Conservation (phyloP, 306 rosid genomes). For the Dryas octopetala region DNA sequence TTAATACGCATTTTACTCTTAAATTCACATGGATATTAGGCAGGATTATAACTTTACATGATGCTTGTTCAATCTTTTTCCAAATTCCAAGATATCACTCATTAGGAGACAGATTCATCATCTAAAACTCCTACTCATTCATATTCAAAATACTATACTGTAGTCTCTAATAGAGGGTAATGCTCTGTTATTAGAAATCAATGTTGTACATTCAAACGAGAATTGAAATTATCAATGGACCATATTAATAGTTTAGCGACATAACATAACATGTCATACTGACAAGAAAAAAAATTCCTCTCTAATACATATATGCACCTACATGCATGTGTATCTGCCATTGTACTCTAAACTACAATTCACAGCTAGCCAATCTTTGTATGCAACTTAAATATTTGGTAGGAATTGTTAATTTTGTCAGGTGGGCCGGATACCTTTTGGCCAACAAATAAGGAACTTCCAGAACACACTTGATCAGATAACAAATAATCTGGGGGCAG, state of each 20-base stretch:
- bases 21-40: background rate
- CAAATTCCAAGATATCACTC: background rate
- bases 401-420: constrained; percentile 19
- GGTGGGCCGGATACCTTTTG: constrained; percentile 84
- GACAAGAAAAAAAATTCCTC: too few relatives aligned
- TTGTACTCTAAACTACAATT: background rate
- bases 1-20: background rate
- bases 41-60: background rate
- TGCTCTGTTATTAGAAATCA: too few relatives aligned
- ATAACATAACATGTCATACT: background rate
- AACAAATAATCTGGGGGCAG: constrained; percentile 54
- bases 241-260: background rate
- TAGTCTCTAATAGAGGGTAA: too few relatives aligned
- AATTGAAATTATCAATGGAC: background rate
- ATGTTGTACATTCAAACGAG: background rate
- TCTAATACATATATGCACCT: background rate
- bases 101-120: background rate
- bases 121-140: background rate
- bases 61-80: background rate
- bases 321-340: background rate
- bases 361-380: background rate
- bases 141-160: too few relatives aligned
- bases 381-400: background rate
- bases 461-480: constrained; percentile 70
- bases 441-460: constrained; percentile 72